Conservation (phyloP, 371 early-diverging fungal species). For the Actinomortierella ambigua region DNA sequence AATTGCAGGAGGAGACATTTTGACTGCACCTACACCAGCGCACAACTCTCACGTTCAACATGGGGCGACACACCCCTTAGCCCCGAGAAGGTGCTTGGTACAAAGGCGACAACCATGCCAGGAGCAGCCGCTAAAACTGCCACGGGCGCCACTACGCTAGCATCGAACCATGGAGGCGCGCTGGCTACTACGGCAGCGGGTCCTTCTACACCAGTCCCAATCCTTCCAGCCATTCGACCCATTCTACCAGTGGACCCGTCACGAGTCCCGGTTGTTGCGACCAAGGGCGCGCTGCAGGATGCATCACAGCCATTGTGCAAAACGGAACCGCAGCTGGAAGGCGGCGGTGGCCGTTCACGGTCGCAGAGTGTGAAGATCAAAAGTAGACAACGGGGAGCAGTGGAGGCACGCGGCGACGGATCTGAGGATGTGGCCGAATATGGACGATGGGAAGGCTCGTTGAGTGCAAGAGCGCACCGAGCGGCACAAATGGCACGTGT, state of each 20-base stretch:
- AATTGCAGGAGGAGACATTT: background rate
- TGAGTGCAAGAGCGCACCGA: no score
- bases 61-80: conserved; percentile 1
- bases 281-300: background rate
- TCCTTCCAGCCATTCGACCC: background rate
- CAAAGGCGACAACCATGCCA: background rate
- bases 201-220: background rate
- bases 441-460: no score
- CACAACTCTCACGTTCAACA: conserved; percentile 1
- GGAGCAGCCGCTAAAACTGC: background rate
- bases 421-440: no score
- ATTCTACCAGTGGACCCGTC: background rate
- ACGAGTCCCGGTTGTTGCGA: conserved; percentile 10
- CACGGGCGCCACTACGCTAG: background rate
- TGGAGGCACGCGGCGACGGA: no score
- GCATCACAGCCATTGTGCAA: conserved; percentile 1
- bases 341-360: no score
- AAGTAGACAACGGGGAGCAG: no score
- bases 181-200: background rate
- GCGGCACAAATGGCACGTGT: no score
- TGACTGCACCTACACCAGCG: conserved; percentile 1
- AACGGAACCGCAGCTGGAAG: no score
- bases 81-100: background rate
- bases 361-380: no score
- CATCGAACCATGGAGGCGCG: background rate